phyloP scores from a whole-genome alignment of 208 protist species.

The Pavlovales sp. region DNA sequence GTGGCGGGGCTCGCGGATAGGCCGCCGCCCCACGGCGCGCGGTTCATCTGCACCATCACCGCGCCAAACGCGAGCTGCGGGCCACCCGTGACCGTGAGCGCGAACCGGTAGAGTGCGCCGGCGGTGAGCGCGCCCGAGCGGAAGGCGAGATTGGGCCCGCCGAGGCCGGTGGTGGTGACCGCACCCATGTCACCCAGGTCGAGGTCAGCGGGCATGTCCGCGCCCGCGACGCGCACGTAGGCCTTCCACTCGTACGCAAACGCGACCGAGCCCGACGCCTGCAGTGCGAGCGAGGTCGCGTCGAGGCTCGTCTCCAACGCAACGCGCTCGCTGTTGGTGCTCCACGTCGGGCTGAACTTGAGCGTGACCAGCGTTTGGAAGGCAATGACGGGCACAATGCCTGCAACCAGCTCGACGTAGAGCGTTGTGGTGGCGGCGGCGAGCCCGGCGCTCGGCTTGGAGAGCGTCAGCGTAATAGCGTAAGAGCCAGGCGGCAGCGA shows the following conservation, averaged over 20 bases:
- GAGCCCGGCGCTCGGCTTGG: no score
- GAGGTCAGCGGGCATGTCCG: not conserved
- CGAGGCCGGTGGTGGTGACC: not conserved
- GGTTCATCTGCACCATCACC: not conserved
- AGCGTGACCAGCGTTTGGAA: not conserved
- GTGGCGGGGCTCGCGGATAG: not conserved
- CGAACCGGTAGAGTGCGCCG: not conserved
- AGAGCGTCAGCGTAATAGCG: not conserved
- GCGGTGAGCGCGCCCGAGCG: not conserved
- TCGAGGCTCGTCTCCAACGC: not conserved
- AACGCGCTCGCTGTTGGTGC: not conserved
- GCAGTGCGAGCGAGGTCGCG: no score
- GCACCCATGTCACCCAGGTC: not conserved
- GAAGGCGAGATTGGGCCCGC: not conserved
- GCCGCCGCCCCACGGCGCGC: not conserved
- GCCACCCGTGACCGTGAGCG: not conserved
- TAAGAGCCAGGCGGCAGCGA: not conserved
- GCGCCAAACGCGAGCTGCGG: no score
- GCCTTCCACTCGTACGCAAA: not conserved
- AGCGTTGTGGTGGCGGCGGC: not conserved
- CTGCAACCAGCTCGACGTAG: not conserved
- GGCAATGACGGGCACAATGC: not conserved
- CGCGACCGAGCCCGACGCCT: no score
- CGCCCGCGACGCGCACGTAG: not conserved
- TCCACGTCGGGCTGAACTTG: not conserved